Evolutionary conservation across 371 early-diverging fungal species (phyloP).

Genomic region (Mortierella sp.): DNA sequence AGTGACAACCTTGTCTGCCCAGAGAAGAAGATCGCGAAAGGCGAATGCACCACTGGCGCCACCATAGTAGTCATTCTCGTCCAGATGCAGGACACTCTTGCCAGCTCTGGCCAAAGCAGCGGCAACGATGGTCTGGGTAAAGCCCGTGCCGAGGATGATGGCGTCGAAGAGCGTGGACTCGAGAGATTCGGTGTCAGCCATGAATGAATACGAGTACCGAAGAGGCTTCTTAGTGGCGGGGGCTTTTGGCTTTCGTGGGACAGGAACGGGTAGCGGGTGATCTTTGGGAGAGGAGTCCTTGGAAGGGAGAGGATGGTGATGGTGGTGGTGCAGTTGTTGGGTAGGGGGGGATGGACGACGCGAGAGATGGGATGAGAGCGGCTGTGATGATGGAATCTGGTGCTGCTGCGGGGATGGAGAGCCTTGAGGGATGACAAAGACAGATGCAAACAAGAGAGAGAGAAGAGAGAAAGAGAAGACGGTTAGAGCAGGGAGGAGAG

Average conservation of each 20-base stretch:
- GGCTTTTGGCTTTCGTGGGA: neutral
- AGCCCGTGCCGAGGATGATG: constrained; percentile 91
- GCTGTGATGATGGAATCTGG: too few relatives aligned
- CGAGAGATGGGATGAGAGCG: too few relatives aligned
- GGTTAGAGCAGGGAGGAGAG: neutral
- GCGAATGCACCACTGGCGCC: constrained; percentile 76
- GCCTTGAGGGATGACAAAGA: too few relatives aligned
- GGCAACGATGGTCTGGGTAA: constrained; percentile 88
- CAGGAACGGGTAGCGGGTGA: too few relatives aligned
- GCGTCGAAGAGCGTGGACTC: constrained; percentile 77
- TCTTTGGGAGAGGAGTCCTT: too few relatives aligned
- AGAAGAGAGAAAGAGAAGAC: neutral
- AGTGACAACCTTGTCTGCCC: constrained; percentile 45
- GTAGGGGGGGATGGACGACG: neutral
- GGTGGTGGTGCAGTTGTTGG: neutral
- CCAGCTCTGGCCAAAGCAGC: constrained; percentile 83
- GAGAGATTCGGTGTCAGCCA: constrained; percentile 52
- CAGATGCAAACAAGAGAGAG: too few relatives aligned
- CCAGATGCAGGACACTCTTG: constrained; percentile 92
- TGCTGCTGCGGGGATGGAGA: too few relatives aligned
- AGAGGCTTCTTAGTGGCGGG: constrained; percentile 12
- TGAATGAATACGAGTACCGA: constrained; percentile 54
- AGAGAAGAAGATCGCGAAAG: constrained; percentile 62
- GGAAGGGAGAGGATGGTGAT: neutral
- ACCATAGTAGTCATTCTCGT: constrained; percentile 88